Conservation (phyloP, 2,329 filamentous ascomycete species). For the Purpureocillium lavendulum region DNA sequence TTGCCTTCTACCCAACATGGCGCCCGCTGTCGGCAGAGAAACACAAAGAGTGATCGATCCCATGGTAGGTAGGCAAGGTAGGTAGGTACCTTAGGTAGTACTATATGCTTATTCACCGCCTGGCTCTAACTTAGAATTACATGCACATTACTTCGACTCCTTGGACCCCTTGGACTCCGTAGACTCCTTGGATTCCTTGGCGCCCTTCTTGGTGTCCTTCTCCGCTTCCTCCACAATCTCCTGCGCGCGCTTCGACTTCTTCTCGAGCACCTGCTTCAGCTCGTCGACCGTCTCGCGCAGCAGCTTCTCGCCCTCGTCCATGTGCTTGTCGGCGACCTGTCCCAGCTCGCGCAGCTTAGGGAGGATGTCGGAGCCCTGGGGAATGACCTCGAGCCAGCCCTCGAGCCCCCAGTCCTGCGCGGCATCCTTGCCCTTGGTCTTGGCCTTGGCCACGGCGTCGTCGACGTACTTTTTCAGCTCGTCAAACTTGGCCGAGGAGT, state of each 20-base stretch:
- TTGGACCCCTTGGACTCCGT: too few species aligned
- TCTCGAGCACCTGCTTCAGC: conserved; percentile 54
- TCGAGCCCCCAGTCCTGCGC: conserved; percentile 43
- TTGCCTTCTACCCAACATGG: too few species aligned
- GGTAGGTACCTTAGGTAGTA: too few species aligned
- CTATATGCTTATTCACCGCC: too few species aligned
- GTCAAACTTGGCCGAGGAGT: conserved; percentile 18
- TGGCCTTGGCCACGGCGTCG: conserved; percentile 23
- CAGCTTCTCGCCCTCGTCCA: conserved; percentile 60
- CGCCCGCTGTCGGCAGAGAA: too few species aligned
- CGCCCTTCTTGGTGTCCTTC: conserved; percentile 32
- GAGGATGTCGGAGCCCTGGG: conserved; percentile 54
- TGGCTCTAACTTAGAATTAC: too few species aligned
- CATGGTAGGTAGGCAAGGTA: too few species aligned
- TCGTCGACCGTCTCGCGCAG: conserved; percentile 62
- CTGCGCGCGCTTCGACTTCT: conserved; percentile 47
- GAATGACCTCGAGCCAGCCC: conserved; percentile 58
- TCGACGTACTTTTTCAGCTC: conserved; percentile 28
- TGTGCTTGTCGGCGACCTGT: conserved; percentile 58
- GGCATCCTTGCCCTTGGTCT: conserved; percentile 37
- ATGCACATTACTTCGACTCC: too few species aligned
- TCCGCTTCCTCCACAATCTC: conserved; percentile 49
- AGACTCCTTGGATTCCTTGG: too few species aligned
- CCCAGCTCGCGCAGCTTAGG: conserved; percentile 57
- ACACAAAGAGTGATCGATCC: too few species aligned